Percentiles rank a stretch among this genome's conserved stretches.
Evolutionary conservation across 2,329 filamentous ascomycete species (phyloP).

Genomic region (Paramyrothecium sp.): DNA sequence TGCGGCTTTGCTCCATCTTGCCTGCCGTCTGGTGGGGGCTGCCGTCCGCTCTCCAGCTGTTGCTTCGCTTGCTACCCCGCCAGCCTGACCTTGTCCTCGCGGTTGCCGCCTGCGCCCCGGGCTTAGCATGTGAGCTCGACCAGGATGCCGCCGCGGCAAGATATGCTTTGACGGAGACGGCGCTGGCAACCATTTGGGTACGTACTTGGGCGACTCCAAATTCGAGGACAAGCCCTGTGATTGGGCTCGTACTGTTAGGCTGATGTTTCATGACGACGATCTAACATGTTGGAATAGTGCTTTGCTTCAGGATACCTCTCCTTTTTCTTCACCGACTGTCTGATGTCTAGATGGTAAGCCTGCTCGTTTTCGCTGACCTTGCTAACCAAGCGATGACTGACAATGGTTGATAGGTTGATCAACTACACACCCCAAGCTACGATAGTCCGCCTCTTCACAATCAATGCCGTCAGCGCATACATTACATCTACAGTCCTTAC

Average conservation of each 20-base stretch:
- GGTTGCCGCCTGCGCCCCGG: conserved; percentile 13
- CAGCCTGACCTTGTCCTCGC: conserved; percentile 26
- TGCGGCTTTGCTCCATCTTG: conserved; percentile 68
- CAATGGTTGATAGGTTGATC: conserved; percentile 79
- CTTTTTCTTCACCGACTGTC: conserved; percentile 81
- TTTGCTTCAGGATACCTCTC: conserved; percentile 74
- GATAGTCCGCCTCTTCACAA: conserved; percentile 74
- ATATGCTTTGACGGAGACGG: conserved; percentile 61
- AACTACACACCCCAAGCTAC: conserved; percentile 82
- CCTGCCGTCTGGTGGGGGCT: conserved; percentile 73
- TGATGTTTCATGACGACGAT: too few relatives aligned
- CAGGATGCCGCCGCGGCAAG: conserved; percentile 15
- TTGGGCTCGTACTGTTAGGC: too few relatives aligned
- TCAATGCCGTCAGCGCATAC: conserved; percentile 73
- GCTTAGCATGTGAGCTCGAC: conserved; percentile 12
- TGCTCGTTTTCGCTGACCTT: neutral
- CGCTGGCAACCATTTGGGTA: conserved; percentile 74
- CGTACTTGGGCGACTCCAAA: conserved; percentile 22
- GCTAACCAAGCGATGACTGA: too few relatives aligned
- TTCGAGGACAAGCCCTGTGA: neutral
- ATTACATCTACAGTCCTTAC: conserved; percentile 71
- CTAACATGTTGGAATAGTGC: too few relatives aligned
- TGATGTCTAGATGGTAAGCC: conserved; percentile 76
- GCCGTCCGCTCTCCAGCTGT: conserved; percentile 65
- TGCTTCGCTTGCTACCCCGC: conserved; percentile 58